Evolutionary conservation across 2,329 filamentous ascomycete genomes (phyloP).

Genomic region (Xylaria sp.): DNA sequence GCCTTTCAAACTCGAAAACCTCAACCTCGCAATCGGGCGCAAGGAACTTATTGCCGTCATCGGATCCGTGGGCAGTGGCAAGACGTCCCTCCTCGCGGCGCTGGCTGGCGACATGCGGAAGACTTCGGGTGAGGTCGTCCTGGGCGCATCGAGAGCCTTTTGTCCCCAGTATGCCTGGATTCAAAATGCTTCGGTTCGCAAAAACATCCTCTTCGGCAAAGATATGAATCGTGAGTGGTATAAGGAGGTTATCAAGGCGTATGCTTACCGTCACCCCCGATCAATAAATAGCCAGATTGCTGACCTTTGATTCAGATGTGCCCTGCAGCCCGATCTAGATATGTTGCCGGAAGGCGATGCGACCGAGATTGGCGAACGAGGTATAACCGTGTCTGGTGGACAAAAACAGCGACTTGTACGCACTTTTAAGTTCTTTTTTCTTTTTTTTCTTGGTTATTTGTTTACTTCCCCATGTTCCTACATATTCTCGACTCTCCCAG

Average conservation of each 20-base stretch:
- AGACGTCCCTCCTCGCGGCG: conserved; percentile 87
- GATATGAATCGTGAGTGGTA: conserved; percentile 82
- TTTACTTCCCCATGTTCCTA: neutral
- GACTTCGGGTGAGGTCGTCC: conserved; percentile 75
- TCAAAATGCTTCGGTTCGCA: conserved; percentile 85
- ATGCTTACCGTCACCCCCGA: conserved; percentile 49
- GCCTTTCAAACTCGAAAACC: conserved; percentile 76
- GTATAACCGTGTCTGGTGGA: conserved; percentile 93
- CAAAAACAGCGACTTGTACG: conserved; percentile 83
- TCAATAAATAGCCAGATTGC: conserved; percentile 31
- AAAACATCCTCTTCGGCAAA: conserved; percentile 93
- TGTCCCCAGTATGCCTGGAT: conserved; percentile 99
- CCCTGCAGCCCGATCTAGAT: conserved; percentile 84
- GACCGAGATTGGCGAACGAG: conserved; percentile 94
- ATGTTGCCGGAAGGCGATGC: conserved; percentile 90
- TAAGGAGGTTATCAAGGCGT: conserved; percentile 80
- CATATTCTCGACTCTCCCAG: neutral
- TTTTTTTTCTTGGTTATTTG: neutral
- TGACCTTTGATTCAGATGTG: conserved; percentile 66
- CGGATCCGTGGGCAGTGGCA: conserved; percentile 87
- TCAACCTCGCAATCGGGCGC: conserved; percentile 74
- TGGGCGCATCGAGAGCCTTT: conserved; percentile 85
- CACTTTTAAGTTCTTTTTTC: neutral
- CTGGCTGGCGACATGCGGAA: conserved; percentile 94
- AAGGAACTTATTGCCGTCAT: conserved; percentile 88